phyloP scores from a whole-genome alignment of 2,329 filamentous ascomycete genomes.

The Dothiorella sarmentorum region DNA sequence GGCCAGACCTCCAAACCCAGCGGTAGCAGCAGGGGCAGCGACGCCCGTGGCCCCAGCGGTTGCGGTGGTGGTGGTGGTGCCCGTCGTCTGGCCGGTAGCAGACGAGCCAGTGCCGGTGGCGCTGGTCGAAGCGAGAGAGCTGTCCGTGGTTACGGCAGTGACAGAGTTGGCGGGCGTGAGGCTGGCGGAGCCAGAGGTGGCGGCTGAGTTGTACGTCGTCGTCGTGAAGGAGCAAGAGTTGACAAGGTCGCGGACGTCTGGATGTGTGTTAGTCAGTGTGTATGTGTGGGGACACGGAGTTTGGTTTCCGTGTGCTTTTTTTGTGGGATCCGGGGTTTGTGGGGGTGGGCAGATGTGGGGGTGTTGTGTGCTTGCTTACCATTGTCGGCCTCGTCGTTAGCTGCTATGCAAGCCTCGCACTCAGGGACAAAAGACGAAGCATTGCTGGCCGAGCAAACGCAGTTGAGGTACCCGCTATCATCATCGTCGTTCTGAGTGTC shows the following conservation, averaged over 20 bases:
- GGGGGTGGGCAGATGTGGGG: neutral
- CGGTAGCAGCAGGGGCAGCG: neutral
- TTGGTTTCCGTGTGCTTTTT: too few relatives aligned
- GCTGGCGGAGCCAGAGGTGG: slow-evolving; percentile 18
- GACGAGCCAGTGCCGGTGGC: neutral
- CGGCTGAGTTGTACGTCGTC: slow-evolving; percentile 26
- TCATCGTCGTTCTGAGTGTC: slow-evolving; percentile 26
- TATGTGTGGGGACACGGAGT: too few relatives aligned
- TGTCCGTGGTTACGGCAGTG: neutral
- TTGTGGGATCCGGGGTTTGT: too few relatives aligned
- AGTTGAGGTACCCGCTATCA: slow-evolving; percentile 27
- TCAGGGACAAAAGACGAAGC: slow-evolving; percentile 27
- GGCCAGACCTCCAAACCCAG: neutral
- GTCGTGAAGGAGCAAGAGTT: slow-evolving; percentile 30
- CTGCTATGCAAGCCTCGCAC: slow-evolving; percentile 31
- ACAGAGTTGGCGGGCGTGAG: neutral
- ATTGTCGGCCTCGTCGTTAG: slow-evolving; percentile 28
- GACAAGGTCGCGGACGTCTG: slow-evolving; percentile 30
- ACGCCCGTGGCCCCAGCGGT: neutral
- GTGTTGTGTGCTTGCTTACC: slow-evolving; percentile 16
- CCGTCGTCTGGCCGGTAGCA: neutral
- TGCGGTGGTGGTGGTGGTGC: neutral
- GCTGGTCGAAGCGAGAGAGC: neutral
- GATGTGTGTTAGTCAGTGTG: neutral
- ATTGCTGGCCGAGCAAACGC: slow-evolving; percentile 29